Conservation (phyloP, 2,329 filamentous ascomycete genomes). For the Fusarium algeriense region DNA sequence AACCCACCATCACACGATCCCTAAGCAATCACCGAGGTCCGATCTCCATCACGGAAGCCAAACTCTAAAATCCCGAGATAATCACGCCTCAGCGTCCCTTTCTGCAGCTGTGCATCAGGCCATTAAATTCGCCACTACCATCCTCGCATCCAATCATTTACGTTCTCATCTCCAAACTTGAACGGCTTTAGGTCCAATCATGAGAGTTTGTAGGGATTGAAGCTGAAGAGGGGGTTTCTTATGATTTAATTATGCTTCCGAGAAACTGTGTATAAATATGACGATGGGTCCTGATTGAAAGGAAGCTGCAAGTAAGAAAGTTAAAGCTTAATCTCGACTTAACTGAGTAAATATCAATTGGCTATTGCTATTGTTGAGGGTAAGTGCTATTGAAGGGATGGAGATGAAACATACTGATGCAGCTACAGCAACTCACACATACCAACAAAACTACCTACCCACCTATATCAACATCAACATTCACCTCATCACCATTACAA, state of each 20-base stretch:
- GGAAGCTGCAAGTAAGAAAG: conserved; percentile 11
- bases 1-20: conserved; percentile 13
- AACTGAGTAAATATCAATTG: not conserved
- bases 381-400: conserved; percentile 7
- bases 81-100: conserved; percentile 20
- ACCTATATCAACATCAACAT: conserved; percentile 3
- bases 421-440: conserved; percentile 23
- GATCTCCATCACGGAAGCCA: conserved; percentile 3
- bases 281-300: not conserved
- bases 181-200: not conserved
- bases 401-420: conserved; percentile 3
- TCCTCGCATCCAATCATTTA: conserved; percentile 5
- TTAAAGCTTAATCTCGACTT: not conserved
- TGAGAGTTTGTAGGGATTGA: not conserved
- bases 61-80: conserved; percentile 24
- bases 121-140: conserved; percentile 28
- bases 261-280: conserved; percentile 16
- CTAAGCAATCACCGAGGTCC: conserved; percentile 1
- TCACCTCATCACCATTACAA: not conserved
- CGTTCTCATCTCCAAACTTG: not conserved
- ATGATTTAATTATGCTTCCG: conserved; percentile 6
- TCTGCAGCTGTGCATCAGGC: conserved; percentile 9
- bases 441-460: not conserved
- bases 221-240: conserved; percentile 20
- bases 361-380: not conserved